Base-by-base conservation (phyloP, 1,284 basidiomycete genomes). In the Cerrena zonata region DNA sequence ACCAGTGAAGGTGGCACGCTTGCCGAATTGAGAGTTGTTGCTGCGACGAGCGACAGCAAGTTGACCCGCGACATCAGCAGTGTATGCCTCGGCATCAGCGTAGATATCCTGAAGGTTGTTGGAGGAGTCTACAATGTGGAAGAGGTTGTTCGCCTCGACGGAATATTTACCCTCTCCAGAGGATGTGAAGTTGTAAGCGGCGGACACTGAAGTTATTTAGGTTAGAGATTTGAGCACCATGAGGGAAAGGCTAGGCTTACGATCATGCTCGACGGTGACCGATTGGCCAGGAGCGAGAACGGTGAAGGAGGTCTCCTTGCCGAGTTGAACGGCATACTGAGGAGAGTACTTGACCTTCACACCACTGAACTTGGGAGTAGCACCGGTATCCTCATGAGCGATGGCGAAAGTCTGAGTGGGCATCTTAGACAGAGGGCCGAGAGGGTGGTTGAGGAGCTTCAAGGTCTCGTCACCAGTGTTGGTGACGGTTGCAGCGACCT, bases 401-500 rank as follows among this genome's bases (percentile, higher is more conserved):
- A 78, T 71, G 50, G 51, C 47, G 62, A 77, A 78, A 39, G 71
- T 69, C 54, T 78, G 57, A 22, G 75, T 69, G 24, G 73, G 69
- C 48, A 74, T 54, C 43, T 65, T 66, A 47, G 67, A 66, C 34
- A 78, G 65, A 22, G 69, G 59, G 18, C 70, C 62, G 27, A 63
- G 60, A 24, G 76, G 75, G 60, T 77, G 71, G 53, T 75, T 75
- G 52, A 77, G 63, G 46, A 77, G 59, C 58, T 71, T 74, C 50
- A 77, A 53, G 51, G 70, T 70, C 62, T 76, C 73, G 43, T 70
- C 66, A 48, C 75, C 75, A 49, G 71, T 75, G 68, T 78, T 77
- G 53, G 65, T 69, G 51, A 77, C 48, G 37, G 70, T 73, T 13
- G 73, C 62, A 25, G 58, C 58, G 44, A 76, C 65, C 58, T 71